Base-by-base conservation (phyloP, 768 basidiomycete species). In the Fistulinella prunicolor region DNA sequence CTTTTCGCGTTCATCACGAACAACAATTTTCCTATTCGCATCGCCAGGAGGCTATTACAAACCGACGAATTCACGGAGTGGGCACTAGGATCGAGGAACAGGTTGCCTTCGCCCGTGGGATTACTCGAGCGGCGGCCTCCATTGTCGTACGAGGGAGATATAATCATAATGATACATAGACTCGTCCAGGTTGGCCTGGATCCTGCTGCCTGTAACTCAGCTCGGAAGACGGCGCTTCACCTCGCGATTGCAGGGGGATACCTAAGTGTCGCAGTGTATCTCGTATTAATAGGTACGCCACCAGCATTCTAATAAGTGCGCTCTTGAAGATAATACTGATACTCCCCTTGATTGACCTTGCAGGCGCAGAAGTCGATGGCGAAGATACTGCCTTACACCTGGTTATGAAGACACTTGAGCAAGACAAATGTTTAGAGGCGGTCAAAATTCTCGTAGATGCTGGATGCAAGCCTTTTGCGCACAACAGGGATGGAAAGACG, bases 31-130 rank as follows among this genome's bases (percentile, higher is more conserved):
- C 40, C 51, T 16, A 14, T 46, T n/a, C 52, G 39, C 4, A 23
- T 53, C 20, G 19, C 22, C 9, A 16, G 39, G 44, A 53, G 20
- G 40, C 24, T 53, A 23, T 20, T 53, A 1, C 17, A 53, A 36
- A 53, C 51, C 1, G 39, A 46, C 10, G 16, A 53, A 36, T 53
- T 53, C 10, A 1, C 30, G 26, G 51, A 53, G 9, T 53, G 52
- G 52, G 51, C 52, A 13, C 6, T 10, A n/a, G 51, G 41, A 16
- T 36, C 35, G 8, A 14, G 35, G 24, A 40, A 42, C 23, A 20
- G 4, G 23, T 17, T 42, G 23, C 44, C 29, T 9, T 53, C 51
- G 2, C 44, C 35, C 23, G 9, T 28, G 6, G 16, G 8, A n/a
- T 13, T 51, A 22, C 50, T 51, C 13, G 36, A 38, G 37, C 50